phyloP scores from a whole-genome alignment of 805 yeast species.

The Saccharomycopsis capsularis region DNA sequence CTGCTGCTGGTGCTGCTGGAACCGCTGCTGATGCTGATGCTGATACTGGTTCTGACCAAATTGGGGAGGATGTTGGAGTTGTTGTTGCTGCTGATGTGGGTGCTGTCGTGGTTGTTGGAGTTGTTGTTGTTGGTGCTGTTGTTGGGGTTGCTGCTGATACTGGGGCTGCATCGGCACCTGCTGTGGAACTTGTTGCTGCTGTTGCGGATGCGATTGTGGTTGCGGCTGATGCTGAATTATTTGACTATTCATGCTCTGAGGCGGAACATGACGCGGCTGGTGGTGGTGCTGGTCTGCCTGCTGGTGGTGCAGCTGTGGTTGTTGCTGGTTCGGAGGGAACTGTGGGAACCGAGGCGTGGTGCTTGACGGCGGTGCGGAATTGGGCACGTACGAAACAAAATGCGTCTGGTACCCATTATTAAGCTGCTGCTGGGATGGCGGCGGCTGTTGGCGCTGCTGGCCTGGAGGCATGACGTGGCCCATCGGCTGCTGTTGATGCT shows the following conservation, averaged over 20 bases:
- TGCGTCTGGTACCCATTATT: not conserved
- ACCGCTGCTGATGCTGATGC: constrained; percentile 2
- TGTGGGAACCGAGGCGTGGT: constrained; percentile 5
- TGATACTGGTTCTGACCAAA: constrained; percentile 9
- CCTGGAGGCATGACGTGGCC: not conserved
- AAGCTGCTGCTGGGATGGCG: not conserved
- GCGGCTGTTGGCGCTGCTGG: constrained; percentile 6
- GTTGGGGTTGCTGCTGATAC: not conserved
- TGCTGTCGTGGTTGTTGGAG: too few species aligned
- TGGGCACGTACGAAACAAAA: not conserved
- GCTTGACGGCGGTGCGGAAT: not conserved
- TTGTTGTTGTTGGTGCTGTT: constrained; percentile 1
- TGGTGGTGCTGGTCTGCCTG: not conserved
- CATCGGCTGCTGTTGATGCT: constrained; percentile 3
- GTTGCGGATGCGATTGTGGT: constrained; percentile 16
- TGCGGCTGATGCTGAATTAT: constrained; percentile 25
- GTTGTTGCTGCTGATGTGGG: constrained; percentile 25
- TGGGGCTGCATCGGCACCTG: constrained; percentile 3
- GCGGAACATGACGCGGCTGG: constrained; percentile 6
- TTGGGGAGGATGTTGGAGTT: constrained; percentile 6
- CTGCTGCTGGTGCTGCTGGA: constrained; percentile 2
- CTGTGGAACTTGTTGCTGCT: constrained; percentile 9
- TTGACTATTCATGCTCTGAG: constrained; percentile 7
- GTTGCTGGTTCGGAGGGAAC: not conserved
- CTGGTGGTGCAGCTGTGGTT: not conserved